Conservation (phyloP, 805 yeast species). For the Kluyveromyces dobzhanskii region DNA sequence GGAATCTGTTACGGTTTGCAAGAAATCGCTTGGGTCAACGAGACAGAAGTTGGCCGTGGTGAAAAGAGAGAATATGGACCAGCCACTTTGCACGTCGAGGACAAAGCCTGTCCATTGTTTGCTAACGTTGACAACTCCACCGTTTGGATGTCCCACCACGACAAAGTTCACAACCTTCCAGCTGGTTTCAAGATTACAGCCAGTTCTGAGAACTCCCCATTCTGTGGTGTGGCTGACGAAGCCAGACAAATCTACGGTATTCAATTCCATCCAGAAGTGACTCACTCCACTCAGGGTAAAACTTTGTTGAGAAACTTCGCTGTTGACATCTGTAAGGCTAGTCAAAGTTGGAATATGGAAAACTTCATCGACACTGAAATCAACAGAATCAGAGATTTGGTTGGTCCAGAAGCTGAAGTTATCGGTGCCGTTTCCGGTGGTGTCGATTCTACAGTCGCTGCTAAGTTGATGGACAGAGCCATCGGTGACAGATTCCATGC, state of each 20-base stretch:
- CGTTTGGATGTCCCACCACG: constrained; percentile 99
- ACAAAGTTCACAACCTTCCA: constrained; percentile 86
- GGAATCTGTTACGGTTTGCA: constrained; percentile 99
- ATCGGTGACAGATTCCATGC: constrained; percentile 99
- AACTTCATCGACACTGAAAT: constrained; percentile 96
- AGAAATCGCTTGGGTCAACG: constrained; percentile 96
- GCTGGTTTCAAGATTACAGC: constrained; percentile 84
- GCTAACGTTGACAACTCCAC: constrained; percentile 86
- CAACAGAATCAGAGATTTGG: constrained; percentile 79
- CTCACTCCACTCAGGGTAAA: constrained; percentile 91
- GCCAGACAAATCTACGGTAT: constrained; percentile 77
- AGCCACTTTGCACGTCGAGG: constrained; percentile 75
- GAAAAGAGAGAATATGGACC: constrained; percentile 98
- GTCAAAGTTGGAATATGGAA: constrained; percentile 95
- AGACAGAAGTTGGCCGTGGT: constrained; percentile 85
- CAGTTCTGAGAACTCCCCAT: constrained; percentile 89
- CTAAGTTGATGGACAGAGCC: constrained; percentile 95
- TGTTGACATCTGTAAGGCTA: constrained; percentile 76
- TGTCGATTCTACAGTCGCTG: constrained; percentile 98
- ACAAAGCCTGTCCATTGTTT: constrained; percentile 61
- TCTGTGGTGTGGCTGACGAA: constrained; percentile 80
- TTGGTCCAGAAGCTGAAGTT: constrained; percentile 97
- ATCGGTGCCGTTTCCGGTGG: constrained; percentile 99
- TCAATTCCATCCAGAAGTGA: constrained; percentile 99
- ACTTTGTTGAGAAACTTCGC: constrained; percentile 86